phyloP scores from a whole-genome alignment of 192 early-diverging fungal species.

The Podila verticillata region DNA sequence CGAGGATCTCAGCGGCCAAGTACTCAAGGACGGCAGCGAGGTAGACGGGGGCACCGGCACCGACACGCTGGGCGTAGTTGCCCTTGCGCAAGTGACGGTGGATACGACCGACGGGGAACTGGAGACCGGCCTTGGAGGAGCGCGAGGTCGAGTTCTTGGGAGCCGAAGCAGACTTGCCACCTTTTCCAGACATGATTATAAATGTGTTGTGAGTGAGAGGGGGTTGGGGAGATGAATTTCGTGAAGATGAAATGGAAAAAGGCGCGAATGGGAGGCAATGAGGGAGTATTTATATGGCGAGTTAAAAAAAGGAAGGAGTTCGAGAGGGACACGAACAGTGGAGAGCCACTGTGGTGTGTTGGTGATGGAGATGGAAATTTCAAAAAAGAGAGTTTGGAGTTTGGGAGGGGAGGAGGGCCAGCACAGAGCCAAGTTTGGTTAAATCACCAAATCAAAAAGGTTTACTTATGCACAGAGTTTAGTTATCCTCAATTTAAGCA shows the following conservation, averaged over 20 bases:
- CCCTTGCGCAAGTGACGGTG: slow-evolving; percentile 95
- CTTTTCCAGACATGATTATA: slow-evolving; percentile 72
- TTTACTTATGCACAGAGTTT: neutral
- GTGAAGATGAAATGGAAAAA: slow-evolving; percentile 1
- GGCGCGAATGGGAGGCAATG: neutral
- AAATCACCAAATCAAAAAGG: neutral
- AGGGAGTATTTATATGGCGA: slow-evolving; percentile 4
- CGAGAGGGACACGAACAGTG: too few relatives aligned
- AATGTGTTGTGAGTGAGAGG: neutral
- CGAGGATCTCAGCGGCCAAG: slow-evolving; percentile 95
- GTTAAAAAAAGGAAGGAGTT: neutral
- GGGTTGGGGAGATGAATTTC: slow-evolving; percentile 8
- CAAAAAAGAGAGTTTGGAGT: neutral
- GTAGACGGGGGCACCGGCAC: slow-evolving; percentile 96
- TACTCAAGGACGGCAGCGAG: slow-evolving; percentile 97
- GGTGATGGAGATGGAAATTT: too few relatives aligned
- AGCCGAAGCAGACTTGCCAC: slow-evolving; percentile 74
- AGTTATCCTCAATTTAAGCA: neutral
- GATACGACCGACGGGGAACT: slow-evolving; percentile 98
- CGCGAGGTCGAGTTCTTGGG: slow-evolving; percentile 73
- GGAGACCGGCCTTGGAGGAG: slow-evolving; percentile 92
- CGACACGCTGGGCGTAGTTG: slow-evolving; percentile 94
- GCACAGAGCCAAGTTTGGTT: too few relatives aligned
- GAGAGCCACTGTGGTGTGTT: too few relatives aligned
- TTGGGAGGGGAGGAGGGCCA: neutral